These are phyloP conservation scores for Pseudomassariella vexata DNA, from an alignment of 2,329 filamentous ascomycete genomes.

Conservation along the genomic window DNA sequence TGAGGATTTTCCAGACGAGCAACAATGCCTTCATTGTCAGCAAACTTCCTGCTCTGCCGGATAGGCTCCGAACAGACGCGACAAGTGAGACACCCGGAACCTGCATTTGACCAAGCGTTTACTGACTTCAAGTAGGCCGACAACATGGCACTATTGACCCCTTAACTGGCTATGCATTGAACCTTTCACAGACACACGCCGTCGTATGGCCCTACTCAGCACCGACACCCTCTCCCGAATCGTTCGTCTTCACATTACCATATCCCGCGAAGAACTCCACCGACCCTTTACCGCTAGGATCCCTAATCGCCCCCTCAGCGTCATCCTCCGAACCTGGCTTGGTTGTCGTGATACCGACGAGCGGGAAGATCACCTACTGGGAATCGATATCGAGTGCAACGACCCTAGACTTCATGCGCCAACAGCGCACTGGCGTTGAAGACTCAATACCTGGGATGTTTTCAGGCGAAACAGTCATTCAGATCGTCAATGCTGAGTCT, in stretches of 20 bases:
- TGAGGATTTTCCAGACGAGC: constrained; percentile 55
- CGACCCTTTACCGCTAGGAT: constrained; percentile 75
- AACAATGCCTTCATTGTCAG: constrained; percentile 81
- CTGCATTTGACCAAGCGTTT: constrained; percentile 1
- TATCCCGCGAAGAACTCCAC: constrained; percentile 60
- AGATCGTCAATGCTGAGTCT: constrained; percentile 75
- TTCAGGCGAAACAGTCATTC: constrained; percentile 70
- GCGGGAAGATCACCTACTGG: constrained; percentile 87
- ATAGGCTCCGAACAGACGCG: constrained; percentile 63
- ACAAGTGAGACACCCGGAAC: constrained; percentile 46
- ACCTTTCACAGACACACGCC: constrained; percentile 74
- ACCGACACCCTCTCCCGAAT: constrained; percentile 63
- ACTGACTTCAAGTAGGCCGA: constrained; percentile 36
- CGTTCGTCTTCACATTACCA: constrained; percentile 75
- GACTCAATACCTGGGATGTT: constrained; percentile 67
- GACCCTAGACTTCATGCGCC: constrained; percentile 74
- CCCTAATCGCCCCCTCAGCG: constrained; percentile 73
- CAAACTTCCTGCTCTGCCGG: constrained; percentile 76
- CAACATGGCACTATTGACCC: constrained; percentile 63
- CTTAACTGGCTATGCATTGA: constrained; percentile 68
- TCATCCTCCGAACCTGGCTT: constrained; percentile 78
- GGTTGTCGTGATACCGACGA: constrained; percentile 77
- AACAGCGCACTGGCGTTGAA: constrained; percentile 76
- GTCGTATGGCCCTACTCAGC: constrained; percentile 85
- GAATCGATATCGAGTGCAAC: constrained; percentile 89